phyloP scores from a whole-genome alignment of 2,329 filamentous ascomycete genomes.

The Trichoderma guizhouense region DNA sequence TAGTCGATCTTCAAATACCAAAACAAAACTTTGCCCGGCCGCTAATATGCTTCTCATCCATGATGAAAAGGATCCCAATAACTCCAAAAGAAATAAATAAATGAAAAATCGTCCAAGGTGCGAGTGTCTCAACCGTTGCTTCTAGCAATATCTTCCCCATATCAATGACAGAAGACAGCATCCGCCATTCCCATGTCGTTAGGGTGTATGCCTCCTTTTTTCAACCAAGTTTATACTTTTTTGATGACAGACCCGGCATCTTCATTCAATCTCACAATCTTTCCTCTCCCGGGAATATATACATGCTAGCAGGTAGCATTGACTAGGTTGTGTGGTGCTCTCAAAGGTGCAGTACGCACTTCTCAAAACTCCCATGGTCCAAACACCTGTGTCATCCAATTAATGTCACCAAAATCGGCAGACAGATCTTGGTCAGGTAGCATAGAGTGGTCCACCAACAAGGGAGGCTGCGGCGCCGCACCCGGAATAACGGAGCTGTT shows the following conservation, averaged over 20 bases:
- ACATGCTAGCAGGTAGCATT: not conserved
- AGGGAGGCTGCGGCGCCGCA: conserved; percentile 11
- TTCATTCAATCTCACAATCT: not conserved
- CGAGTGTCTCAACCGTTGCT: not conserved
- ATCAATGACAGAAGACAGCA: not conserved
- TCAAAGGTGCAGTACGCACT: not conserved
- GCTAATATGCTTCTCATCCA: not conserved
- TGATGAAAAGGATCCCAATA: not conserved
- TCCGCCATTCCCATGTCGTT: not conserved
- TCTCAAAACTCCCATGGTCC: conserved; percentile 36
- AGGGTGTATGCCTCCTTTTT: not conserved
- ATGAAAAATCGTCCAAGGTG: not conserved
- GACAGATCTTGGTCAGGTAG: conserved; percentile 23
- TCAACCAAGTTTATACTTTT: not conserved
- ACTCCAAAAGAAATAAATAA: not conserved
- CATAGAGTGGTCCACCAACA: conserved; percentile 13
- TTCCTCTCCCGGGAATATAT: not conserved
- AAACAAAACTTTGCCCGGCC: not conserved
- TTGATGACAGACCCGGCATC: not conserved
- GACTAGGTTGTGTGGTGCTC: not conserved
- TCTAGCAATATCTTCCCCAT: not conserved
- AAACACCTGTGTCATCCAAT: conserved; percentile 39
- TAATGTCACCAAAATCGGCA: conserved; percentile 34
- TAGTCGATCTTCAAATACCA: not conserved
- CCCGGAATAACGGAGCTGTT: conserved; percentile 25